A percentile compares a stretch with the other conserved stretches of the same genome.
Conservation (phyloP, 2,329 filamentous ascomycete genomes). For the Penicillium sp. region DNA sequence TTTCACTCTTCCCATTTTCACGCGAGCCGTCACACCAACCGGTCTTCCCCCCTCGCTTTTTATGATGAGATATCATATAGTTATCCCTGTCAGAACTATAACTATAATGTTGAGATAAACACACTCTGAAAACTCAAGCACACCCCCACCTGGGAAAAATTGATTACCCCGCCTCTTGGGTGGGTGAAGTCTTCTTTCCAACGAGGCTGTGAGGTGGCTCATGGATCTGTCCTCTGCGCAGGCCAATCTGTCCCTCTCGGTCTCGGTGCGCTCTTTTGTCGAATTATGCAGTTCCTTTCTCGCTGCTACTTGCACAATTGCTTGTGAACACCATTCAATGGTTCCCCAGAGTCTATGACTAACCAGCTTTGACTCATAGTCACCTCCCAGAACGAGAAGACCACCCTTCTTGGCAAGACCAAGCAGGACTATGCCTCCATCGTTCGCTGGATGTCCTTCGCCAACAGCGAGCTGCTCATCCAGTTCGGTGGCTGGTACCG, state of each 20-base stretch:
- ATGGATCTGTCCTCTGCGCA: neutral
- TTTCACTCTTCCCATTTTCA: conserved; percentile 1
- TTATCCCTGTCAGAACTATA: conserved; percentile 98
- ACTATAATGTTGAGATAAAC: conserved; percentile 67
- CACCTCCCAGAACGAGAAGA: conserved; percentile 99
- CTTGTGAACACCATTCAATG: too few relatives aligned
- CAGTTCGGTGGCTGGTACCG: conserved; percentile 73
- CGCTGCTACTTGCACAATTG: too few relatives aligned
- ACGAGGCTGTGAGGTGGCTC: conserved; percentile 6
- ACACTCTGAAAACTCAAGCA: conserved; percentile 60
- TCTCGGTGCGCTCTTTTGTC: conserved; percentile 10
- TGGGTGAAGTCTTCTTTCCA: conserved; percentile 14
- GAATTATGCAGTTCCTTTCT: too few relatives aligned
- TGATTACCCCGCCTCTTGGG: conserved; percentile 43
- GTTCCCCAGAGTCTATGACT: conserved; percentile 7
- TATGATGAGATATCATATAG: conserved; percentile 76
- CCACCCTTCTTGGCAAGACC: conserved; percentile 96
- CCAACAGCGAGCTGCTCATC: conserved; percentile 79
- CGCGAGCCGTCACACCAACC: conserved; percentile 1
- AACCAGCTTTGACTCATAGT: conserved; percentile 51
- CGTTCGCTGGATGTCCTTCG: conserved; percentile 95
- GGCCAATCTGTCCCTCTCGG: neutral
- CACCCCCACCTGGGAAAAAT: conserved; percentile 2
- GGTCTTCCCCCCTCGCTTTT: conserved; percentile 12
- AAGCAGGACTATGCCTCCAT: conserved; percentile 99